Evolutionary conservation across 2,329 filamentous ascomycete species (phyloP).

Genomic region (Myotisia sp.): DNA sequence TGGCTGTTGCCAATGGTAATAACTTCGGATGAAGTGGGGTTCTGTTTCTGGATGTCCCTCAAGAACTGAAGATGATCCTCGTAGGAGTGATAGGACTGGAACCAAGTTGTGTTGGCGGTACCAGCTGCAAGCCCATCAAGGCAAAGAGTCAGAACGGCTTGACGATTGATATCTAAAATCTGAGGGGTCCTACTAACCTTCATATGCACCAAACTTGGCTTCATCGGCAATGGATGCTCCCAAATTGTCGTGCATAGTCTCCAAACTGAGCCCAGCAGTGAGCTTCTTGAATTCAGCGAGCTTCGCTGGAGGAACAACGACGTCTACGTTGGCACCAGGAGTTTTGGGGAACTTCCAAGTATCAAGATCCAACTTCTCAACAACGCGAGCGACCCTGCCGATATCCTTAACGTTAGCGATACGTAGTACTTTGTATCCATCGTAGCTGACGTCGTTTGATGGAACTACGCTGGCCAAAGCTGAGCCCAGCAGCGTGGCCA

Average conservation of each 20-base stretch:
- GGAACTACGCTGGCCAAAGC: constrained; percentile 8
- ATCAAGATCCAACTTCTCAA: constrained; percentile 10
- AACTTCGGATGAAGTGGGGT: constrained; percentile 36
- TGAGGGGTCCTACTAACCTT: constrained; percentile 23
- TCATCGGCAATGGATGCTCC: constrained; percentile 31
- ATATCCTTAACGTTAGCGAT: constrained; percentile 9
- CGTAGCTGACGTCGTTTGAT: constrained; percentile 8
- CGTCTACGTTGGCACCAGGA: constrained; percentile 23
- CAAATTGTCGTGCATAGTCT: constrained; percentile 32
- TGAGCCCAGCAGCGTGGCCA: constrained; percentile 9
- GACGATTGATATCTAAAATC: too few species aligned
- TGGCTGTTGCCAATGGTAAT: constrained; percentile 37
- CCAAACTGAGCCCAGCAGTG: constrained; percentile 18
- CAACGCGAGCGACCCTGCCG: constrained; percentile 10
- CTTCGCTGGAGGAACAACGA: constrained; percentile 30
- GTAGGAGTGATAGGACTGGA: constrained; percentile 41
- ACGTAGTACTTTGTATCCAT: constrained; percentile 15
- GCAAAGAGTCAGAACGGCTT: too few species aligned
- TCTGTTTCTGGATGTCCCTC: constrained; percentile 32
- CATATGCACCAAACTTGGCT: constrained; percentile 14
- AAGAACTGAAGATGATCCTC: constrained; percentile 39
- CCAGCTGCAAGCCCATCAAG: constrained; percentile 12
- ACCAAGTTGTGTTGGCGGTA: constrained; percentile 33
- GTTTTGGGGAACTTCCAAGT: constrained; percentile 13
- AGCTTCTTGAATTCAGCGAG: constrained; percentile 27